Evolutionary conservation across 2,329 filamentous ascomycete species (phyloP), one percentile per base, ranked within the genome.

Genomic region (Pseudogymnoascus sp.): DNA sequence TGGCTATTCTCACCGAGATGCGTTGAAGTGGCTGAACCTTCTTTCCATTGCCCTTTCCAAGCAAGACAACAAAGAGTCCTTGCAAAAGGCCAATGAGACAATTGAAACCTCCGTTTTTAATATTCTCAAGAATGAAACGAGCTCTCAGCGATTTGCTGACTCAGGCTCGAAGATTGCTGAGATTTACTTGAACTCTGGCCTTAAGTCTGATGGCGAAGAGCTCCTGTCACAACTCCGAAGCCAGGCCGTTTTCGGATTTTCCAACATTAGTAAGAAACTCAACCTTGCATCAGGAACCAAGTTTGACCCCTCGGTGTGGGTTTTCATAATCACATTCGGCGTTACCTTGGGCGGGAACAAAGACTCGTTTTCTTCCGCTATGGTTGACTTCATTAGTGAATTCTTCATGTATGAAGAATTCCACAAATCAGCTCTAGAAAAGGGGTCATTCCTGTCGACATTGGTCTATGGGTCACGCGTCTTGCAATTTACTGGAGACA

Each of bases 221-320:
- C 64, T 81, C 3, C 72, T 79, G 4, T 71, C 77, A 34, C 76
- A 80, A 62, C 67, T 81, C 12, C 79, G 77, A 62, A 74, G 76
- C 58, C 77, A 80, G 62, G 74, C 81, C n/a, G 74, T 81, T 30
- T 76, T 77, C 20, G 74, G 75, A 35, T 74, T 78, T 38, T 66
- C 73, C 38, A 67, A 67, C 68, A 20, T 58, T 0, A 34, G 30
- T 4, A 37, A 70, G 64, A 65, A 63, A 47, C 58, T 69, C 28
- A 65, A 67, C 57, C 30, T 72, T 60, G 37, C 68, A 61, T 58
- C 66, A 62, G 54, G 65, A 50, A 61, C 74, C 62, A 67, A 59
- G 25, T 25, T 72, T 59, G 69, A 74, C 63, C 68, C 70, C 62
- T 63, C 69, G 1, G 74, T 75, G 7, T 76, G 77, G 8, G 71